Conservation (phyloP, 2,329 filamentous ascomycete species). For the Colletotrichum simmondsii region DNA sequence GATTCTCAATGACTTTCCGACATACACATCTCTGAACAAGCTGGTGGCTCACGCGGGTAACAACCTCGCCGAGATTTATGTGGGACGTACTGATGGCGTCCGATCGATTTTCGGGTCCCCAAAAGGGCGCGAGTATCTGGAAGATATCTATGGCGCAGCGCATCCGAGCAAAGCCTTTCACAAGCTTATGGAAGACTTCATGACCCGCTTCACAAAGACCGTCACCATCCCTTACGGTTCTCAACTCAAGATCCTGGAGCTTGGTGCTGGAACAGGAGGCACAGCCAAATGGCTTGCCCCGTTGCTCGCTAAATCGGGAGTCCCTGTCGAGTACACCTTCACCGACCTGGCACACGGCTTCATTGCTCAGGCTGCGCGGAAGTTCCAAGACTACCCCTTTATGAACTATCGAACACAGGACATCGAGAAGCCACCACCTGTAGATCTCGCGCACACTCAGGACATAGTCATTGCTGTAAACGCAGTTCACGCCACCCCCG, state of each 20-base stretch:
- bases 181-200: conserved; percentile 18
- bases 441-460: conserved; percentile 39
- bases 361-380: conserved; percentile 41
- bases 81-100: conserved; percentile 10
- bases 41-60: conserved; percentile 4
- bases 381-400: conserved; percentile 25
- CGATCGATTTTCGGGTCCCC: conserved; percentile 17
- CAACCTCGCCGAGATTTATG: conserved; percentile 12
- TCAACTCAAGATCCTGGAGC: conserved; percentile 3
- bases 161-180: conserved; percentile 26
- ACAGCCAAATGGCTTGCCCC: conserved; percentile 35
- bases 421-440: conserved; percentile 18
- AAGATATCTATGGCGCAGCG: conserved; percentile 18
- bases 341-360: conserved; percentile 50
- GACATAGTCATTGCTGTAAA: conserved; percentile 48
- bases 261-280: conserved; percentile 13
- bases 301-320: conserved; percentile 39
- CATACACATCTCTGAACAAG: conserved; percentile 8
- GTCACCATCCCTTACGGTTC: not conserved
- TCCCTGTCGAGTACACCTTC: conserved; percentile 50
- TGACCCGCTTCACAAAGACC: not conserved
- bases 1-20: conserved; percentile 6
- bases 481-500: conserved; percentile 46
- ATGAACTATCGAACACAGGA: conserved; percentile 17
- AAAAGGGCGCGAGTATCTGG: conserved; percentile 17